Conservation (phyloP, 176 grass and related monocot species). For the Thalia dealbata region DNA sequence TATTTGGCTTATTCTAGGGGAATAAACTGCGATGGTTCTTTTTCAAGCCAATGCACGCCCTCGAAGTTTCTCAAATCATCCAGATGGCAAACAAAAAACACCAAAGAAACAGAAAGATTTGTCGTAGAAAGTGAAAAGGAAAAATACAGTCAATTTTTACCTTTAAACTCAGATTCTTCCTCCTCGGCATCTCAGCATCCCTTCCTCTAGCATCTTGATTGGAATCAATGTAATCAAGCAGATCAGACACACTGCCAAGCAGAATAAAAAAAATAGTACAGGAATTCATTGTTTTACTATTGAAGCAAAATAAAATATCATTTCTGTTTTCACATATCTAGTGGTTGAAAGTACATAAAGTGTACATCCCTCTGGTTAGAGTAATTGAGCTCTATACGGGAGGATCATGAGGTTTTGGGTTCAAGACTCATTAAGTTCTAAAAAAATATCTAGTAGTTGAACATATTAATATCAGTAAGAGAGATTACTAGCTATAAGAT, state of each 20-base stretch:
- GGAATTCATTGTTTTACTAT: not conserved
- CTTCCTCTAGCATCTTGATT: conserved; percentile 70
- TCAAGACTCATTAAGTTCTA: too few relatives aligned
- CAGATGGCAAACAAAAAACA: not conserved
- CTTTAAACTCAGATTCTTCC: conserved; percentile 87
- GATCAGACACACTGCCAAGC: conserved; percentile 80
- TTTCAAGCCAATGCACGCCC: not conserved
- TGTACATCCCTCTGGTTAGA: too few relatives aligned
- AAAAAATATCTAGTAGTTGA: not conserved
- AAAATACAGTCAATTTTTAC: conserved; percentile 14
- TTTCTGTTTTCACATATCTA: not conserved
- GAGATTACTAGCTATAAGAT: not conserved
- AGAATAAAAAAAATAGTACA: conserved; percentile 13
- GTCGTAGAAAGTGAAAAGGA: not conserved
- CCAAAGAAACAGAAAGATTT: not conserved
- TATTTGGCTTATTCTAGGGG: not conserved
- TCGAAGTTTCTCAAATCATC: not conserved
- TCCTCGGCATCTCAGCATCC: conserved; percentile 65
- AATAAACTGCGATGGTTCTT: not conserved
- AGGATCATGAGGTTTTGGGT: too few relatives aligned
- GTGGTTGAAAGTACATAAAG: too few relatives aligned
- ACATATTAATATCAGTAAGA: not conserved
- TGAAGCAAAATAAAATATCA: too few relatives aligned
- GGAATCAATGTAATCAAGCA: conserved; percentile 96
- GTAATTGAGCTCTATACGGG: too few relatives aligned